Base-by-base conservation (phyloP, 805 yeast genomes). In the Cyberlindnera maritima region DNA sequence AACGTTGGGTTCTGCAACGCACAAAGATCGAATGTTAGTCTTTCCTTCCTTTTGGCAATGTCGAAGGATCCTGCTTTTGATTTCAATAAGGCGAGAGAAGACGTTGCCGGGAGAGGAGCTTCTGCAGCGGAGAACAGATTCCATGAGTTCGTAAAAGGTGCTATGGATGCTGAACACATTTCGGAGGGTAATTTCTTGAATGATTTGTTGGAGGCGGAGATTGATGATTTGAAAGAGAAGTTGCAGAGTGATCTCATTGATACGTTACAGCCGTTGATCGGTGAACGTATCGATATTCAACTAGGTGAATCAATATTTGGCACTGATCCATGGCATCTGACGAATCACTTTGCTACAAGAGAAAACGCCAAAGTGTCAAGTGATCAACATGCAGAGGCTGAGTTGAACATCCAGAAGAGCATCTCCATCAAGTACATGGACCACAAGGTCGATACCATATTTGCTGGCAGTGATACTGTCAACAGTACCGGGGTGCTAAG, bases 11-110 rank as follows among this genome's bases (percentile, higher is more conserved):
- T 41, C 33, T 50, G 54, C 39, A 53, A 56, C 25, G 52, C 57
- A 18, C 47, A 57, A 13, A 56, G 54, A 21, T 17, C 52, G 11
- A 50, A 41, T 17, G 29, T 57, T 34, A 56, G 52, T 1, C 17
- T 41, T 8, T 43, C 48, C 13, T 32, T 58, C 33, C 41, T 57
- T 20, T 40, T 36, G 4, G 39, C 43, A 4, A 54, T 49, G 38
- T 29, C 57, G 3, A 46, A 41, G 19, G 49, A 53, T 19, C 56
- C 62, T 28, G 31, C 31, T 28, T 28, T 28, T 44, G 56, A 55
- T 38, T 59, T 57, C 33, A 47, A 45, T 17, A 36, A 39, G 12
- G 40, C 53, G 5, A 47, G 54, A 2, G 20, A 15, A 3, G 50
- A 39, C 2, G 41, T 47, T 2, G 9, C 37, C 10, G 14, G 29